Conservation (phyloP, 2,329 filamentous ascomycete species). For the Pseudopithomyces chartarum region DNA sequence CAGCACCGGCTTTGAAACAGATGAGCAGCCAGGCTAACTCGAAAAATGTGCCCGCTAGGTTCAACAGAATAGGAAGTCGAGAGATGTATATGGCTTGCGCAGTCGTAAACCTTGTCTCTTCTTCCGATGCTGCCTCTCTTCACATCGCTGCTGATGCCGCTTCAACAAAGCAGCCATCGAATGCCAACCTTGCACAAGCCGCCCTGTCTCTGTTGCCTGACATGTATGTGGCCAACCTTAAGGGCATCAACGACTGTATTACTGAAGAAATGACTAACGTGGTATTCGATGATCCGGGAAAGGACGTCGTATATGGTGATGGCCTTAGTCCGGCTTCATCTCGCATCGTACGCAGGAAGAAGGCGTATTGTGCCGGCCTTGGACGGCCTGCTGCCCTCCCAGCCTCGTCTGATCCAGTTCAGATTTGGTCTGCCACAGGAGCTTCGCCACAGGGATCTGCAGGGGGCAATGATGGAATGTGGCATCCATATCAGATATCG, state of each 20-base stretch:
- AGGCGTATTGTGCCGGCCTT: conserved; percentile 24
- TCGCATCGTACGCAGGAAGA: conserved; percentile 13
- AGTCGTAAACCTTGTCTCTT: conserved; percentile 63
- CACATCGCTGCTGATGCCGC: background rate
- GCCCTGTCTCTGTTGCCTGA: conserved; percentile 44
- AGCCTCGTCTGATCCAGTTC: conserved; percentile 3
- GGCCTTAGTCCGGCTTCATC: conserved; percentile 27
- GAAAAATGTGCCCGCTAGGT: conserved; percentile 36
- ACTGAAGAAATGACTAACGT: conserved; percentile 45
- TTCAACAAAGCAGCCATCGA: conserved; percentile 2
- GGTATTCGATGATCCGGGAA: conserved; percentile 50
- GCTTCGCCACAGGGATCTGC: conserved; percentile 3
- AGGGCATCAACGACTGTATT: conserved; percentile 47
- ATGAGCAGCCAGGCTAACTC: conserved; percentile 17
- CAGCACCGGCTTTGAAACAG: background rate
- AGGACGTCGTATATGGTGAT: conserved; percentile 46
- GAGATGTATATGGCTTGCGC: conserved; percentile 92
- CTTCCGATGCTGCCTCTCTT: conserved; percentile 61
- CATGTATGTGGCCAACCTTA: conserved; percentile 52
- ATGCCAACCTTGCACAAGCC: conserved; percentile 21
- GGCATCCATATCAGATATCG: background rate
- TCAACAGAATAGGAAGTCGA: conserved; percentile 76
- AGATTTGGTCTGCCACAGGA: conserved; percentile 5
- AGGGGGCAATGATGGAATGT: conserved; percentile 5
- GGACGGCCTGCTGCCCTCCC: conserved; percentile 20